Percentiles rank a stretch among this genome's conserved stretches.
These are phyloP conservation scores for Taxawa tesnikishii DNA, from an alignment of 2,329 filamentous ascomycete genomes.

Conservation along the genomic window DNA sequence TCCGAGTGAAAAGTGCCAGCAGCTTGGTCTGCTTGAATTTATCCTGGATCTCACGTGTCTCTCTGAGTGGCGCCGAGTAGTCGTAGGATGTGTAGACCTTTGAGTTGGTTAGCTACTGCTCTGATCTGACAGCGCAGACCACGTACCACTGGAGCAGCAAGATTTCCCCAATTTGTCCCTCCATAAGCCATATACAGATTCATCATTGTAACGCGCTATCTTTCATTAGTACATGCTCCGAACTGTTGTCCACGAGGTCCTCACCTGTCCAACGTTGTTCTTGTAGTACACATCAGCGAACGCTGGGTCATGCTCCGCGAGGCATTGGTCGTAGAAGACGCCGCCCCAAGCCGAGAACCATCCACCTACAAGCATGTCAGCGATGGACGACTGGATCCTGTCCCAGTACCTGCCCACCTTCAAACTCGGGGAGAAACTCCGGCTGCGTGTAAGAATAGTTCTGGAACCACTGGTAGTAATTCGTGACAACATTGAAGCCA, in stretches of 20 bases:
- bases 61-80: conserved; percentile 50
- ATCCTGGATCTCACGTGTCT: conserved; percentile 44
- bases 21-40: conserved; percentile 56
- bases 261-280: conserved; percentile 46
- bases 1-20: conserved; percentile 46
- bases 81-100: conserved; percentile 49
- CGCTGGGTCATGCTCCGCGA: conserved; percentile 41
- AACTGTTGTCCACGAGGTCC: conserved; percentile 49
- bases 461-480: conserved; percentile 32
- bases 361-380: conserved; percentile 30
- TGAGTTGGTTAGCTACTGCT: background rate
- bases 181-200: conserved; percentile 68
- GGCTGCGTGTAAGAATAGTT: conserved; percentile 32
- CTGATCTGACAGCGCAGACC: conserved; percentile 15
- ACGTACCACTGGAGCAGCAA: conserved; percentile 46
- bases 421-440: conserved; percentile 47
- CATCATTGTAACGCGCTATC: conserved; percentile 47
- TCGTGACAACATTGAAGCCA: conserved; percentile 35
- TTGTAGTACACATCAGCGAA: conserved; percentile 55
- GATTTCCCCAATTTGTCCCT: conserved; percentile 51
- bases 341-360: conserved; percentile 52
- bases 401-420: no score
- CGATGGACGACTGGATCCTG: no score
- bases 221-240: background rate
- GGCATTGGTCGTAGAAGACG: conserved; percentile 34